Conservation (phyloP, 345 rosid genomes). For the Angophora floribunda region DNA sequence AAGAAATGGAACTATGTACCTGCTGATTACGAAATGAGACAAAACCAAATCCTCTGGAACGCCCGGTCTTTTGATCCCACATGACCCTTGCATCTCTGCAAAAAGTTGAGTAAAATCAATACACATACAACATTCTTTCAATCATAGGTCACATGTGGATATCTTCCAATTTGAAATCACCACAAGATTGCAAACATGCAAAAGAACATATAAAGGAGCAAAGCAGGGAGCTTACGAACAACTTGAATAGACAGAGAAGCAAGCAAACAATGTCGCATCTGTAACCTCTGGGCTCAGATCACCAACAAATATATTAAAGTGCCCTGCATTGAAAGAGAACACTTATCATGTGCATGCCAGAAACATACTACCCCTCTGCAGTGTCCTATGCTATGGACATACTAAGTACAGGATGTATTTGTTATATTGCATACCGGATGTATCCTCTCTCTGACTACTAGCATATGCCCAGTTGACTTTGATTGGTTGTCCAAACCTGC, state of each 20-base stretch:
- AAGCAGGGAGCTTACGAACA: constrained; percentile 64
- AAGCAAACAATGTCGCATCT: constrained; percentile 72
- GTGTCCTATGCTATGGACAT: not conserved
- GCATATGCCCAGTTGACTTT: constrained; percentile 99
- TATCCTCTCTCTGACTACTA: constrained; percentile 96
- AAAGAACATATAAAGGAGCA: not conserved
- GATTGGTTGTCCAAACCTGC: constrained; percentile 98
- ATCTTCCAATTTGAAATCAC: not conserved
- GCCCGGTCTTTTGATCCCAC: constrained; percentile 98
- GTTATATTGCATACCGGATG: constrained; percentile 58
- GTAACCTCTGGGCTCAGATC: constrained; percentile 93
- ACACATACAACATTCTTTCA: not conserved
- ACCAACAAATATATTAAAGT: constrained; percentile 81
- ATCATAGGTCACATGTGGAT: not conserved
- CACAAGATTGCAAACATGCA: not conserved
- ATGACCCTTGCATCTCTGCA: constrained; percentile 78
- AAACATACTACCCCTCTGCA: not conserved
- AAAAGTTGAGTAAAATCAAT: not conserved
- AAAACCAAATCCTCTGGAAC: constrained; percentile 93
- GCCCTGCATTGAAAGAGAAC: constrained; percentile 31
- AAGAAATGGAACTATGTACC: constrained; percentile 12
- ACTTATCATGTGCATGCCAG: not conserved
- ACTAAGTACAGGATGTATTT: not conserved
- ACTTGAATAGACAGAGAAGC: constrained; percentile 57
- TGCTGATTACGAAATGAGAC: constrained; percentile 78